These are phyloP conservation scores for Linnemannia elongata DNA, from an alignment of 192 early-diverging fungal genomes.

Conservation along the genomic window DNA sequence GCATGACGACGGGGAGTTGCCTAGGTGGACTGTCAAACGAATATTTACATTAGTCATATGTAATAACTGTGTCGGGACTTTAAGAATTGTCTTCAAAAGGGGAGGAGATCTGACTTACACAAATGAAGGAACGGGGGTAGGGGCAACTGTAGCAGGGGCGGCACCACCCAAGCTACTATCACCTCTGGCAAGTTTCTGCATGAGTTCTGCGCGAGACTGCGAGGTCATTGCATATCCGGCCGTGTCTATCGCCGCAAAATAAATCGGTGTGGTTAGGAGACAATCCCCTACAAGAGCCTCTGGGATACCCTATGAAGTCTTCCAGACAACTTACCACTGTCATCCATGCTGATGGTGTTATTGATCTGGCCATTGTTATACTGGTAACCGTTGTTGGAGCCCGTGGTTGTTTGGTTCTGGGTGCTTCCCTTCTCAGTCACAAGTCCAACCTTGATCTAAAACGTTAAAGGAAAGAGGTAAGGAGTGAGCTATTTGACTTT, in stretches of 20 bases:
- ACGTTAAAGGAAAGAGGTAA: not conserved
- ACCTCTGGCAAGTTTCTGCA: slow-evolving; percentile 83
- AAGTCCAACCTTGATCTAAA: slow-evolving; percentile 81
- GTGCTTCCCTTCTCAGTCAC: slow-evolving; percentile 73
- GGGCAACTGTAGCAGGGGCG: slow-evolving; percentile 38
- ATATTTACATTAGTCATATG: slow-evolving; percentile 4
- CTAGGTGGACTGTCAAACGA: slow-evolving; percentile 51
- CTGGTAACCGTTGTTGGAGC: slow-evolving; percentile 47
- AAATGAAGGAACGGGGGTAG: slow-evolving; percentile 32
- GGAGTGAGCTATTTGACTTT: not conserved
- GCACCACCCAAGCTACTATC: slow-evolving; percentile 58
- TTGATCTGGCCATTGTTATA: slow-evolving; percentile 65
- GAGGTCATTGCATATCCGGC: slow-evolving; percentile 77
- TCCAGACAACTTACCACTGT: slow-evolving; percentile 35
- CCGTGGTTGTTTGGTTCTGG: slow-evolving; percentile 21
- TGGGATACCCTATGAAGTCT: not conserved
- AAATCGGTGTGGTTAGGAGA: not conserved
- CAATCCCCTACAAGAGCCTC: too few relatives aligned
- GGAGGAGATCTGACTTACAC: slow-evolving; percentile 21
- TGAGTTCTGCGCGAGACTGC: slow-evolving; percentile 79
- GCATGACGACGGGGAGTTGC: slow-evolving; percentile 64
- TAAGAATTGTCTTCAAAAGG: not conserved
- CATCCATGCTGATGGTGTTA: slow-evolving; percentile 55
- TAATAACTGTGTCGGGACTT: not conserved
- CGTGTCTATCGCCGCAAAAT: slow-evolving; percentile 51